phyloP scores from a whole-genome alignment of 2,329 filamentous ascomycete genomes.

The Phyllosticta paracitricarpa region DNA sequence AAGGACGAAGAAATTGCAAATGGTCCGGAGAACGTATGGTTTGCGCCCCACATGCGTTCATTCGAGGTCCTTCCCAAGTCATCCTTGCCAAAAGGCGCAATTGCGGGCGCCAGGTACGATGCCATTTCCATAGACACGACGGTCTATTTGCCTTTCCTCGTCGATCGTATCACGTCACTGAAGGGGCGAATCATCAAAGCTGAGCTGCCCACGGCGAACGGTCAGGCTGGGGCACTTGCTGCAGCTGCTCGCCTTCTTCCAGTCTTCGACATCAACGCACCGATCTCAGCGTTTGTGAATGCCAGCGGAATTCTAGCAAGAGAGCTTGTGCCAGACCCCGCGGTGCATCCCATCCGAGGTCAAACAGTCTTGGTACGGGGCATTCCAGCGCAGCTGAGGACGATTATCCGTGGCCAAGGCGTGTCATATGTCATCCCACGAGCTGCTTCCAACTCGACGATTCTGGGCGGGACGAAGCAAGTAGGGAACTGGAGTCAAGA shows the following conservation, averaged over 20 bases:
- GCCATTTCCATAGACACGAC: slow-evolving; percentile 30
- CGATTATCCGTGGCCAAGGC: slow-evolving; percentile 16
- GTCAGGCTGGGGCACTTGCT: slow-evolving; percentile 20
- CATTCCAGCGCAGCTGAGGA: slow-evolving; percentile 21
- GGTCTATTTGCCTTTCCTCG: slow-evolving; percentile 29
- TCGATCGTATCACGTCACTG: slow-evolving; percentile 16
- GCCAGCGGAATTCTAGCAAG: slow-evolving; percentile 33
- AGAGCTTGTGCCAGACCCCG: slow-evolving; percentile 25
- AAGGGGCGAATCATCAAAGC: slow-evolving; percentile 21
- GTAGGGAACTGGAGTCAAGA: slow-evolving; percentile 24
- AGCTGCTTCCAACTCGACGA: slow-evolving; percentile 29
- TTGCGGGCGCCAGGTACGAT: slow-evolving; percentile 21
- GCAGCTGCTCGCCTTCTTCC: slow-evolving; percentile 4
- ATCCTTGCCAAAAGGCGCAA: slow-evolving; percentile 13
- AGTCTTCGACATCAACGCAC: neutral
- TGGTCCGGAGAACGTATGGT: slow-evolving; percentile 25
- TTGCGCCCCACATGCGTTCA: slow-evolving; percentile 24
- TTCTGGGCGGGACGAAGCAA: slow-evolving; percentile 38
- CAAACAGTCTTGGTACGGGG: slow-evolving; percentile 38
- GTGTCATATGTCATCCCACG: slow-evolving; percentile 34
- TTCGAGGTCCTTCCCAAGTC: slow-evolving; percentile 19
- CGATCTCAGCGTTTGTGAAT: slow-evolving; percentile 28
- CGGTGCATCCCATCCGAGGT: slow-evolving; percentile 34
- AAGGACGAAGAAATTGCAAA: slow-evolving; percentile 12
- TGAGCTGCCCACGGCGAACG: slow-evolving; percentile 17